These are phyloP conservation scores for Trichoderma simmonsii DNA, from an alignment of 2,329 filamentous ascomycete genomes.

Conservation along the genomic window DNA sequence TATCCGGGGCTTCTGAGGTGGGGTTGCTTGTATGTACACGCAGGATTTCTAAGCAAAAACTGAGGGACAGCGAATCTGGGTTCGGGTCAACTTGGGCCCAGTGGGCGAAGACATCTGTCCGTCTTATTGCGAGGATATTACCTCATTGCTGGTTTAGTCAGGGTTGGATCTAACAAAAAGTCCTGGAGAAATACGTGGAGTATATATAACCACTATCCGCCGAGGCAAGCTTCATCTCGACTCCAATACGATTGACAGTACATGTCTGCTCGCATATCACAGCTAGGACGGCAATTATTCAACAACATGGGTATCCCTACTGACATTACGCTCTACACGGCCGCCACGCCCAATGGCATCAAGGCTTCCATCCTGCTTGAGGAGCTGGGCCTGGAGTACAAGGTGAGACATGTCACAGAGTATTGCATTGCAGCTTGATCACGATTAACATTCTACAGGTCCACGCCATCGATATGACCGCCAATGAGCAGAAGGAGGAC, in stretches of 20 bases:
- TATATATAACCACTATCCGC: not conserved
- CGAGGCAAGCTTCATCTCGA: not conserved
- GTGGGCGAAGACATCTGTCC: not conserved
- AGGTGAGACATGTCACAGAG: conserved; percentile 41
- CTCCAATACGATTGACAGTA: not conserved
- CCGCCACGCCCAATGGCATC: conserved; percentile 82
- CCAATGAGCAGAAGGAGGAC: conserved; percentile 75
- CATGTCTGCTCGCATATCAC: conserved; percentile 17
- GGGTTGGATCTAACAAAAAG: not conserved
- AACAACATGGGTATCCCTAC: conserved; percentile 38
- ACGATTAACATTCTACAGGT: conserved; percentile 30
- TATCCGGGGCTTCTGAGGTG: not conserved
- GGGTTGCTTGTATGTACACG: not conserved
- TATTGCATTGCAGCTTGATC: not conserved
- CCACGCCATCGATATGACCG: conserved; percentile 65
- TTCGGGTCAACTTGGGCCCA: not conserved
- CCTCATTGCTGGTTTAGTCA: not conserved
- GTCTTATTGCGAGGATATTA: not conserved
- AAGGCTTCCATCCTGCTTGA: conserved; percentile 85
- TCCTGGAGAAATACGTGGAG: not conserved
- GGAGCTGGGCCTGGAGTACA: conserved; percentile 80
- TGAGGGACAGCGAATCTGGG: not conserved
- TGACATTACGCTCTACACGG: conserved; percentile 78
- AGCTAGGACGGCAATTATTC: conserved; percentile 28
- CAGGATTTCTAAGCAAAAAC: not conserved